Conservation (phyloP, 208 protist species). For the Trypanosoma cruzi region DNA sequence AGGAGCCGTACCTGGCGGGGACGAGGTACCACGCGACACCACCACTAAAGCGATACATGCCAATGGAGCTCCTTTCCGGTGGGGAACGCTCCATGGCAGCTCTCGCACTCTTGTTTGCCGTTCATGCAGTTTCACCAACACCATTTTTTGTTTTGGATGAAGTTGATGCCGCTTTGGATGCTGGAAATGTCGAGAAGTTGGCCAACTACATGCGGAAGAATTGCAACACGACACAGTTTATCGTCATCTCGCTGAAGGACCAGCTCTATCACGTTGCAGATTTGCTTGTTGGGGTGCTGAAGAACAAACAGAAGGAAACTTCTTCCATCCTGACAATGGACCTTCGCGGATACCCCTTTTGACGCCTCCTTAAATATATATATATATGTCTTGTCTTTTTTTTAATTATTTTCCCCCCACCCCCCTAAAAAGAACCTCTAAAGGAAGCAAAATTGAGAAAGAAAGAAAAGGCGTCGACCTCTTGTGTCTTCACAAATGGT, state of each 20-base stretch:
- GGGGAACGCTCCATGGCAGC: conserved; percentile 99
- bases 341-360: conserved; percentile 83
- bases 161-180: conserved; percentile 99
- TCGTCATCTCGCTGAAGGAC: conserved; percentile 99
- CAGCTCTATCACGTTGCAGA: conserved; percentile 96
- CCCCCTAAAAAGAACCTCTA: not conserved
- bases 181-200: conserved; percentile 96
- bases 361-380: conserved; percentile 9
- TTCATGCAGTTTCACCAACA: conserved; percentile 95
- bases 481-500: not conserved
- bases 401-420: conserved; percentile 15
- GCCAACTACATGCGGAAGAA: conserved; percentile 93
- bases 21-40: conserved; percentile 98
- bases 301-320: conserved; percentile 84
- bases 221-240: conserved; percentile 91
- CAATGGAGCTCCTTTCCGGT: conserved; percentile 98
- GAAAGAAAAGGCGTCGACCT: conserved; percentile 1
- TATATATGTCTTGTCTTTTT: conserved; percentile 7
- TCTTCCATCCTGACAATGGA: conserved; percentile 90
- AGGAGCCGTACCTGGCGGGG: conserved; percentile 97
- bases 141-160: conserved; percentile 99
- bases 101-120: conserved; percentile 98
- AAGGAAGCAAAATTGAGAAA: conserved; percentile 3
- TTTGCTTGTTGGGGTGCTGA: conserved; percentile 96
- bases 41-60: conserved; percentile 97